Evolutionary conservation across 2,329 filamentous ascomycete species (phyloP).

Genomic region (Epichloe typhina): DNA sequence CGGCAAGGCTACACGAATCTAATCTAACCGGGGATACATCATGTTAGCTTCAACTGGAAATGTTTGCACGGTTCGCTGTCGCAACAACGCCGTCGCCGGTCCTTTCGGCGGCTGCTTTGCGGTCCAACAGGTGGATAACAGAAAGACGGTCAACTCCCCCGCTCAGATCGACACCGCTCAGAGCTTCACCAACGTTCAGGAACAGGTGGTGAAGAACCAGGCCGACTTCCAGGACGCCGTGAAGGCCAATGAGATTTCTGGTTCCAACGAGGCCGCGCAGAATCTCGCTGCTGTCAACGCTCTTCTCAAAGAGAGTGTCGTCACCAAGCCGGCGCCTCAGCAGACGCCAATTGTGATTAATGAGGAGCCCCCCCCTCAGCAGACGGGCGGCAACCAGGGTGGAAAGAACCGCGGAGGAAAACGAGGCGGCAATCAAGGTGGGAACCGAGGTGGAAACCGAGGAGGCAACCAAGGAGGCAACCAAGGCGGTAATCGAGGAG

Average conservation of each 20-base stretch:
- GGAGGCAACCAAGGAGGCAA: not conserved
- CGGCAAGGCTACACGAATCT: too few species aligned
- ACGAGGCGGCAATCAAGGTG: not conserved
- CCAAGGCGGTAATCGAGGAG: not conserved
- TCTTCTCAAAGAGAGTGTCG: slow-evolving; percentile 18
- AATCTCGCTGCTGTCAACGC: slow-evolving; percentile 26
- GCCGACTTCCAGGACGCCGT: slow-evolving; percentile 31
- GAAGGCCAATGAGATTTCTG: slow-evolving; percentile 29
- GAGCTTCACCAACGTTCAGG: slow-evolving; percentile 29
- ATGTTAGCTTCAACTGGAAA: slow-evolving; percentile 38
- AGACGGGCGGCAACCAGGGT: slow-evolving; percentile 3
- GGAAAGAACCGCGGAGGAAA: slow-evolving; percentile 1
- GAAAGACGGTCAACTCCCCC: slow-evolving; percentile 28
- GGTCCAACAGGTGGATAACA: slow-evolving; percentile 38
- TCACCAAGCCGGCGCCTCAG: slow-evolving; percentile 17
- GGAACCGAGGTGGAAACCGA: not conserved
- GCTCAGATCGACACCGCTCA: slow-evolving; percentile 32
- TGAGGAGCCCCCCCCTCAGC: not conserved
- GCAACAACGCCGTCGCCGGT: slow-evolving; percentile 42
- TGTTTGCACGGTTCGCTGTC: slow-evolving; percentile 45
- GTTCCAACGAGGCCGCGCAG: slow-evolving; percentile 13
- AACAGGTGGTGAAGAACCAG: slow-evolving; percentile 37
- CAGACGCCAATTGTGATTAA: slow-evolving; percentile 18
- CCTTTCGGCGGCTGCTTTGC: slow-evolving; percentile 47
- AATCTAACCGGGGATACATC: too few species aligned